A percentile compares a stretch with the other conserved stretches of the same genome.
phyloP scores from a whole-genome alignment of 352 stramenopile species.

The Pythium insidiosum region DNA sequence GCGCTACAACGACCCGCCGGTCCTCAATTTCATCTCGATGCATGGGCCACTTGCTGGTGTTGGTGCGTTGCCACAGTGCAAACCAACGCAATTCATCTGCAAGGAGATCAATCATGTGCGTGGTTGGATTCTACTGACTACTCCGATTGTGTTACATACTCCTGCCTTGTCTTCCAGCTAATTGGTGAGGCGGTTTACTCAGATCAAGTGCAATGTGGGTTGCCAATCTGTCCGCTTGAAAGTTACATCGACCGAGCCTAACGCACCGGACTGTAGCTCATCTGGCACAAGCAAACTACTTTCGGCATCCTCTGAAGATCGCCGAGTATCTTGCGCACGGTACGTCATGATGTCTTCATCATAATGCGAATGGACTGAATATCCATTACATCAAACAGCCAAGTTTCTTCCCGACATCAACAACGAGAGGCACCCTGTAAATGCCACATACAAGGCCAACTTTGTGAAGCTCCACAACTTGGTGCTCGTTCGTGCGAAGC shows the following conservation, averaged over 20 bases:
- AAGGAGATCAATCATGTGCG: slow-evolving; percentile 69
- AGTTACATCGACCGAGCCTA: neutral
- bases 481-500: slow-evolving; percentile 84
- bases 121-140: neutral
- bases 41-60: slow-evolving; percentile 89
- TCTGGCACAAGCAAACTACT: slow-evolving; percentile 92
- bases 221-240: neutral
- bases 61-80: slow-evolving; percentile 84
- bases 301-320: slow-evolving; percentile 80
- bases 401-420: slow-evolving; percentile 85
- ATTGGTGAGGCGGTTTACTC: slow-evolving; percentile 85
- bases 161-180: slow-evolving; percentile 32
- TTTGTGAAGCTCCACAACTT: slow-evolving; percentile 82
- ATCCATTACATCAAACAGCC: too few relatives aligned
- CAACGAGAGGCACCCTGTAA: slow-evolving; percentile 78
- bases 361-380: too few relatives aligned
- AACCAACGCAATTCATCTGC: slow-evolving; percentile 77
- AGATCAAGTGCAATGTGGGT: slow-evolving; percentile 67
- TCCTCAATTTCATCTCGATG: slow-evolving; percentile 88
- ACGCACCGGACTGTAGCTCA: slow-evolving; percentile 22
- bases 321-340: slow-evolving; percentile 57
- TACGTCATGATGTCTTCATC: slow-evolving; percentile 15
- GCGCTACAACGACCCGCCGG: slow-evolving; percentile 88
- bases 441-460: slow-evolving; percentile 85
- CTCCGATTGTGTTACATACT: neutral